Conservation (phyloP, 345 rosid genomes). For the Brassica carinata region DNA sequence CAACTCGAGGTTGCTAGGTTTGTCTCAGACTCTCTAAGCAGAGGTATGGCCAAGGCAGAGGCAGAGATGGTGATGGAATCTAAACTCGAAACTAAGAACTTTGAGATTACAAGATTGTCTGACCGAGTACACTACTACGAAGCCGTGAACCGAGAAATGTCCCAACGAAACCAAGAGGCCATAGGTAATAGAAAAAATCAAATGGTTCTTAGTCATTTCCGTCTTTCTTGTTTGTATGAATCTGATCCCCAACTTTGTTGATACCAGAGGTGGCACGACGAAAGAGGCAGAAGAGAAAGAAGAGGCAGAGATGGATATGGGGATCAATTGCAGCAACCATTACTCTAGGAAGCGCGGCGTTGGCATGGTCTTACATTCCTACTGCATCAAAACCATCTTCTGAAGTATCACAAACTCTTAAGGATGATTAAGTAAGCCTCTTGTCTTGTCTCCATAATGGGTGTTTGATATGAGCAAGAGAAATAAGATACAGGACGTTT, state of each 20-base stretch:
- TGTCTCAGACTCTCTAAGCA: slow-evolving; percentile 72
- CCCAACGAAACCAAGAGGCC: slow-evolving; percentile 83
- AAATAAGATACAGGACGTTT: slow-evolving; percentile 38
- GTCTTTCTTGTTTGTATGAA: background rate
- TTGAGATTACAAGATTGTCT: slow-evolving; percentile 72
- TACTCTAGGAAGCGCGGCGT: slow-evolving; percentile 66
- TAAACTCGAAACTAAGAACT: slow-evolving; percentile 67
- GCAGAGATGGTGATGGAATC: slow-evolving; percentile 69
- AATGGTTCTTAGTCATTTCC: background rate
- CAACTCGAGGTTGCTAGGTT: slow-evolving; percentile 71
- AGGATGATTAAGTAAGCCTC: slow-evolving; percentile 27
- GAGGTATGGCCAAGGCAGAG: slow-evolving; percentile 83
- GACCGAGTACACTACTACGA: slow-evolving; percentile 85
- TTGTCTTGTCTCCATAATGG: slow-evolving; percentile 8
- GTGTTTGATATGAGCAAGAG: slow-evolving; percentile 30
- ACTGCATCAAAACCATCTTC: slow-evolving; percentile 49
- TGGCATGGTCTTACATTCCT: slow-evolving; percentile 78
- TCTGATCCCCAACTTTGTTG: slow-evolving; percentile 19
- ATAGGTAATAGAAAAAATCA: slow-evolving; percentile 48
- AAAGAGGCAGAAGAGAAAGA: slow-evolving; percentile 59
- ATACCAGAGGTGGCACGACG: slow-evolving; percentile 61
- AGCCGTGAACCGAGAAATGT: slow-evolving; percentile 83
- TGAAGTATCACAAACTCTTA: slow-evolving; percentile 26
- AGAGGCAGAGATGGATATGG: slow-evolving; percentile 75
- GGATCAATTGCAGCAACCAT: slow-evolving; percentile 67